Conservation (phyloP, 352 stramenopile species). For the Aphanomyces invadans region DNA sequence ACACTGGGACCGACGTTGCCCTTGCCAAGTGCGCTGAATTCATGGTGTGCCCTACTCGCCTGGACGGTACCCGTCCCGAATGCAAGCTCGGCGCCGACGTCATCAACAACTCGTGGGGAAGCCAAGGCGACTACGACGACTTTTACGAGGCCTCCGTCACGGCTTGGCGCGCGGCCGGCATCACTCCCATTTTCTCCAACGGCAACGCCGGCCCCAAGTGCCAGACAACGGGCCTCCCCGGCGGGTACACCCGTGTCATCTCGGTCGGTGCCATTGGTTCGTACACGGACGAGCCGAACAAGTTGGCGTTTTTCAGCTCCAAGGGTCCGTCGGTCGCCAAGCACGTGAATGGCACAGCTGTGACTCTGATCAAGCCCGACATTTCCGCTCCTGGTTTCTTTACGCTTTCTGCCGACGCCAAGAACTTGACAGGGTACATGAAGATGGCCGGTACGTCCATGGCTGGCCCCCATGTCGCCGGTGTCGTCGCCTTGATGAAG, state of each 20-base stretch:
- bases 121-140: constrained; percentile 22
- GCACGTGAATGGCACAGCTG: constrained; percentile 15
- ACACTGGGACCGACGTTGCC: constrained; percentile 25
- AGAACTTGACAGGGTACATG: constrained; percentile 27
- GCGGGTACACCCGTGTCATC: constrained; percentile 32
- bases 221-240: constrained; percentile 28
- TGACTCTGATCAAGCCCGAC: constrained; percentile 34
- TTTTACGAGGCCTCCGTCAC: constrained; percentile 30
- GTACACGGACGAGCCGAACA: constrained; percentile 27
- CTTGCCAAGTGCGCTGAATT: constrained; percentile 31
- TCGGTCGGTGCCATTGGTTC: constrained; percentile 41
- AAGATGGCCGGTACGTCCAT: constrained; percentile 32
- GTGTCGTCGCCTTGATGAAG: constrained; percentile 31
- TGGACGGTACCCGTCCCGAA: constrained; percentile 24
- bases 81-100: constrained; percentile 36
- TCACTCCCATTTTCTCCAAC: constrained; percentile 37
- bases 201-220: constrained; percentile 33
- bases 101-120: constrained; percentile 38
- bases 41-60: constrained; percentile 29
- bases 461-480: constrained; percentile 32
- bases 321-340: constrained; percentile 25
- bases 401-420: constrained; percentile 26
- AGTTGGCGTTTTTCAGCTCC: constrained; percentile 34
- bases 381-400: constrained; percentile 31
- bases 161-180: constrained; percentile 31